Conservation (phyloP, 78 protist species). For the Dictyostelium discoideum region DNA sequence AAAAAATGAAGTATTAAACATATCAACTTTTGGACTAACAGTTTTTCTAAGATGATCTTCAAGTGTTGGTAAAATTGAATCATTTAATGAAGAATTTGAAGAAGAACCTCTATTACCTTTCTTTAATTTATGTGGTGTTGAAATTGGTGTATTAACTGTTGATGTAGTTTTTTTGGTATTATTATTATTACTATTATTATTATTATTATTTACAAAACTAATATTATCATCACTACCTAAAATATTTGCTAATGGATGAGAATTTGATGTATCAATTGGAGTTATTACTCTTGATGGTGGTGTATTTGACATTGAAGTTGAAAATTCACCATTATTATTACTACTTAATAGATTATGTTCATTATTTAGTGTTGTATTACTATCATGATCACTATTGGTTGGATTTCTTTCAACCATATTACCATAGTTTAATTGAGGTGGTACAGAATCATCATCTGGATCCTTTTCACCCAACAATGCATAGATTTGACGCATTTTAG, state of each 20-base stretch:
- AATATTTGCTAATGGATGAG: constrained; percentile 52
- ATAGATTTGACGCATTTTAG: constrained; percentile 78
- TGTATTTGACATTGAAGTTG: constrained; percentile 3
- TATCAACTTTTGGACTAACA: background rate
- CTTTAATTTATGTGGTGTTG: background rate
- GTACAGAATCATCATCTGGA: constrained; percentile 47
- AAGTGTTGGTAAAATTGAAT: background rate
- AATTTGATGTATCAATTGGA: constrained; percentile 69
- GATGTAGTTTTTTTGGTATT: background rate
- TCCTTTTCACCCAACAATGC: constrained; percentile 69
- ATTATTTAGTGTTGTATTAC: background rate
- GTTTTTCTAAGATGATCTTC: background rate
- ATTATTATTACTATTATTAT: background rate
- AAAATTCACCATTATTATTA: constrained; percentile 8
- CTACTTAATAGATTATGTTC: background rate
- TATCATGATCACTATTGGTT: background rate
- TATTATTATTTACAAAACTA: background rate
- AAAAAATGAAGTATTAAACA: constrained; percentile 24
- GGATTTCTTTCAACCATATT: background rate
- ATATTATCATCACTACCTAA: background rate
- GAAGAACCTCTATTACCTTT: background rate
- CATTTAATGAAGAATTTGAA: background rate
- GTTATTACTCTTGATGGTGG: background rate
- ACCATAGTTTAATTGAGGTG: background rate
- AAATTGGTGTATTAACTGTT: background rate